Conservation (phyloP, 2,329 filamentous ascomycete species). For the Amesomyces nigricolor region DNA sequence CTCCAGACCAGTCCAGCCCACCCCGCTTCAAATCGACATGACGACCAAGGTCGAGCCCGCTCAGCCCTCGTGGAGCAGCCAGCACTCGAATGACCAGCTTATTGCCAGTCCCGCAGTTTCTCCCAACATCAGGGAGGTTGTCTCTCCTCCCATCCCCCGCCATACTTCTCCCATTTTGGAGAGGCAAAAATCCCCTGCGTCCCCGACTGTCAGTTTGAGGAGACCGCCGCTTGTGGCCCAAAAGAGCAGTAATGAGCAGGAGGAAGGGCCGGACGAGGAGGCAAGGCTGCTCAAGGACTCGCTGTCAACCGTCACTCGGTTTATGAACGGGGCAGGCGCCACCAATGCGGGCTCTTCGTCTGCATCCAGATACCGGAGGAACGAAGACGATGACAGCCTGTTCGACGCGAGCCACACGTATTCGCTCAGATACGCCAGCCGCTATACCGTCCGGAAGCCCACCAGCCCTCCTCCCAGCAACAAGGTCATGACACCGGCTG, state of each 20-base stretch:
- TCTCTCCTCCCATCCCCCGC: conserved; percentile 37
- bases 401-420: conserved; percentile 45
- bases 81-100: conserved; percentile 46
- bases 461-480: conserved; percentile 43
- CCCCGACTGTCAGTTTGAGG: conserved; percentile 32
- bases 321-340: conserved; percentile 31
- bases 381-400: conserved; percentile 50
- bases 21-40: conserved; percentile 45
- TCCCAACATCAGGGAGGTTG: conserved; percentile 35
- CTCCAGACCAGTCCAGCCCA: conserved; percentile 41
- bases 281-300: conserved; percentile 49
- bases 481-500: conserved; percentile 84
- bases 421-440: conserved; percentile 34
- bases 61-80: conserved; percentile 47
- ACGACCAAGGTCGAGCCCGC: conserved; percentile 41
- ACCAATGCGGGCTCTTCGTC: conserved; percentile 24
- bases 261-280: conserved; percentile 46
- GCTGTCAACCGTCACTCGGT: conserved; percentile 42
- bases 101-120: conserved; percentile 33
- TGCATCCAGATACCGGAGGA: conserved; percentile 34
- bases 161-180: conserved; percentile 32
- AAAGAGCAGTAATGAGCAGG: conserved; percentile 24
- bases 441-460: conserved; percentile 30
- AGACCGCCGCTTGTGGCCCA: conserved; percentile 30
- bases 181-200: conserved; percentile 29